Evolutionary conservation across 1,284 basidiomycete genomes (phyloP).

Genomic region (Cryptococcus sp.): DNA sequence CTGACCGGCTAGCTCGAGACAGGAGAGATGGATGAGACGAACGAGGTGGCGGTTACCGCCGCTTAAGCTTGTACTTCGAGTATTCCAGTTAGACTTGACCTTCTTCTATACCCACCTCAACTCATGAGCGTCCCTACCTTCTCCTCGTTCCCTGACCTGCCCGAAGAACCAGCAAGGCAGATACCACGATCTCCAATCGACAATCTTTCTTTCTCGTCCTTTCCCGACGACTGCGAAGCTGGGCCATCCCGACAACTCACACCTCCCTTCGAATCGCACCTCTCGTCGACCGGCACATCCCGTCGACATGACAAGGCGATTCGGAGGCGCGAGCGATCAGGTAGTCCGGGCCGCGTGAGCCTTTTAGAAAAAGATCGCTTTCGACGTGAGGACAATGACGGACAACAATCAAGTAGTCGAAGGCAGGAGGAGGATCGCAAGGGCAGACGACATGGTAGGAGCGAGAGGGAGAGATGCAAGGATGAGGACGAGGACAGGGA

Average conservation of each 20-base stretch:
- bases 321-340: too few relatives aligned
- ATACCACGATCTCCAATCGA: background rate
- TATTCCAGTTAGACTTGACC: background rate
- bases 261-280: too few relatives aligned
- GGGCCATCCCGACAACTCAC: background rate
- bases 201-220: conserved; percentile 13
- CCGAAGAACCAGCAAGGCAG: background rate
- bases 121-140: conserved; percentile 3
- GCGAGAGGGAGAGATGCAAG: background rate
- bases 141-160: conserved; percentile 9
- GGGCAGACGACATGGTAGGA: background rate
- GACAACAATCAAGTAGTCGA: too few relatives aligned
- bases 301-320: too few relatives aligned
- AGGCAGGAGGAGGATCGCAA: too few relatives aligned
- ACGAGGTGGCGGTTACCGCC: background rate
- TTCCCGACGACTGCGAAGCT: conserved; percentile 9
- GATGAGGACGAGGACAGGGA: background rate
- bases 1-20: background rate
- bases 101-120: background rate
- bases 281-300: conserved; percentile 1
- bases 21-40: background rate
- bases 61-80: background rate
- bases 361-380: too few relatives aligned
- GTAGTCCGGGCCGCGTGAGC: too few relatives aligned
- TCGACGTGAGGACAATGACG: too few relatives aligned